Base-by-base conservation (phyloP, 169 alveolate genomes). In the Hepatocystis sp. region DNA sequence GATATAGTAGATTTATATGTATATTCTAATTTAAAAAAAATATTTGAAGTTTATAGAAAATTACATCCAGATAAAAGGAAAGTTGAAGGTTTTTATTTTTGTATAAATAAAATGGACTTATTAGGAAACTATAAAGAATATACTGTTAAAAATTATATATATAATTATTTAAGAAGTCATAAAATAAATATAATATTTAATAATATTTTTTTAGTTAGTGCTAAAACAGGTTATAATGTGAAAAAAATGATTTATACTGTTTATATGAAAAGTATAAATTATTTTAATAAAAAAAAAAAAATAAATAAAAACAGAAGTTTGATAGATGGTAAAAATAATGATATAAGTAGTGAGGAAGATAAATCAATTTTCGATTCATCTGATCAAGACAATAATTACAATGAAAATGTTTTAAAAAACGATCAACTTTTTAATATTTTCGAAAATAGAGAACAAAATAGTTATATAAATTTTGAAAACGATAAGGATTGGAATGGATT, bases 51-150 rank as follows among this genome's bases (percentile, higher is more conserved):
- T 49, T 81, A 49, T 64, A 81, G 42, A 30, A 67, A 53, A 23
- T 30, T 81, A 19, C 66, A 81, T 10, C 32, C 71, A 0, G 84
- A 64, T 51, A 81, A 63, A 40, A 52, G 60, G 2, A 81, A 63
- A n/a, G 36, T 63, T n/a, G 89, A 81, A 36, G 84, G 89, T 2
- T 81, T 81, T 63, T 81, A 61, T 17, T 81, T 81, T 81, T 81
- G 89, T 55, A 46, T 81, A 52, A 81, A 81, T 63, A 81, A 81
- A 44, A 55, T 81, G 1, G 89, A 81, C 21, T 49, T 81, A 15
- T 47, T 81, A 63, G 23, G 39, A 13, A 39, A 51, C 2, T 27
- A 51, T 36, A 81, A 56, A 64, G 89, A 81, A 64, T 81, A 61
- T 30, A 81, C 89, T 11, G 67, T 81, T 25, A 81, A 81, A 32